Evolutionary conservation across 2,329 filamentous ascomycete genomes (phyloP).

Genomic region (Diaporthe eres): DNA sequence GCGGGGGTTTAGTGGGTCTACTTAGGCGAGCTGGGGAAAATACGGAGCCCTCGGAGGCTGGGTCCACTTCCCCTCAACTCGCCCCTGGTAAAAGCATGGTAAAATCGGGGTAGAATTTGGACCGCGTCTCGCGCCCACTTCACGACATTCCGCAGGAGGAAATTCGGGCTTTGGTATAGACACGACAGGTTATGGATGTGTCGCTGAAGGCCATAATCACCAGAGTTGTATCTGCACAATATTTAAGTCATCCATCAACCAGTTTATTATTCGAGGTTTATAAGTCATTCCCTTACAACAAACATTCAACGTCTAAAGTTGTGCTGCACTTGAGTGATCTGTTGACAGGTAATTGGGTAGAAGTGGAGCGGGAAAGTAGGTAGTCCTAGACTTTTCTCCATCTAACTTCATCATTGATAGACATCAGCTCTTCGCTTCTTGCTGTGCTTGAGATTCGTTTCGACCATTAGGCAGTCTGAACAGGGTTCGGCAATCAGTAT

Average conservation of each 20-base stretch:
- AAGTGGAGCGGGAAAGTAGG: not conserved
- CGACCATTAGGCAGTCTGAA: too few relatives aligned
- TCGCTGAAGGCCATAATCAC: not conserved
- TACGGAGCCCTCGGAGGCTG: not conserved
- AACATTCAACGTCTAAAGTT: not conserved
- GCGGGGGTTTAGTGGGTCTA: conserved; percentile 13
- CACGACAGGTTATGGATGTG: not conserved
- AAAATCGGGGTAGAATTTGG: not conserved
- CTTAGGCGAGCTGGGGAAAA: conserved; percentile 11
- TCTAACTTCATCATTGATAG: not conserved
- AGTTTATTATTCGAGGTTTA: not conserved
- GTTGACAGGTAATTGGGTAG: not conserved
- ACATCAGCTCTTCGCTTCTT: not conserved
- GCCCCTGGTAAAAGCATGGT: not conserved
- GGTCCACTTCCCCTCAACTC: conserved; percentile 20
- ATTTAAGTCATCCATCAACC: not conserved
- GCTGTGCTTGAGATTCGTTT: not conserved
- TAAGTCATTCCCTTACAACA: not conserved
- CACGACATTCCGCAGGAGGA: not conserved
- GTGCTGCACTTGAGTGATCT: not conserved
- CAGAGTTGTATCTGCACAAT: not conserved
- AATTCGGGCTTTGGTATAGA: not conserved
- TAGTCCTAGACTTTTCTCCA: not conserved
- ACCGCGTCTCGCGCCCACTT: conserved; percentile 2
- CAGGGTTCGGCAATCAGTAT: not conserved